Evolutionary conservation across 495 filamentous ascomycete species (phyloP).

Genomic region (Hypomontagnella submonticulosa): DNA sequence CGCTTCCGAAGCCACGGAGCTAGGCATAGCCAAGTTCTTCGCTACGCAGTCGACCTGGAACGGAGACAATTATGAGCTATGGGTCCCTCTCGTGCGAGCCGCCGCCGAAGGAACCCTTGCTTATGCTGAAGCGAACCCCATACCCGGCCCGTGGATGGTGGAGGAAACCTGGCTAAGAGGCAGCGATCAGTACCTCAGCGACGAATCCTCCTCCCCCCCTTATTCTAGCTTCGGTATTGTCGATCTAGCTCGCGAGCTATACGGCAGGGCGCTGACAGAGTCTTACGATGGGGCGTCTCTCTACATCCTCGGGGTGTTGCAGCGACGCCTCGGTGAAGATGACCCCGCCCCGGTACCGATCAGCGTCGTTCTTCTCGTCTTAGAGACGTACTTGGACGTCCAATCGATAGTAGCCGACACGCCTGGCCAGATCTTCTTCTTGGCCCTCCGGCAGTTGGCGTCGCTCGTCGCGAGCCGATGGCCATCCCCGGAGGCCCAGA

Average conservation of each 20-base stretch:
- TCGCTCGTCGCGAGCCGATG: neutral
- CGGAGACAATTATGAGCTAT: neutral
- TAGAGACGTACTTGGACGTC: neutral
- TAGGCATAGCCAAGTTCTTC: neutral
- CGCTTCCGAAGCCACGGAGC: no score
- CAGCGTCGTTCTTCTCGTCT: neutral
- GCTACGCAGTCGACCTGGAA: neutral
- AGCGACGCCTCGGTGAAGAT: neutral
- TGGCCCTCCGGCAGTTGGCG: neutral
- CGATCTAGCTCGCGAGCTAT: neutral
- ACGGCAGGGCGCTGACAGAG: neutral
- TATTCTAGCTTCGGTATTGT: no score
- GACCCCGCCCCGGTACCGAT: neutral
- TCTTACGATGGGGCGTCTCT: neutral
- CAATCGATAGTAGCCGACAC: neutral
- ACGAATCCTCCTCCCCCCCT: neutral
- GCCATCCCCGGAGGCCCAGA: neutral
- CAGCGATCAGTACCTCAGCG: neutral
- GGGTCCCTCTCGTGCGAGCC: neutral
- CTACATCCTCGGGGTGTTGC: neutral
- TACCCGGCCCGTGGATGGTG: neutral
- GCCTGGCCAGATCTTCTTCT: neutral
- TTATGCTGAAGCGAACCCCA: neutral
- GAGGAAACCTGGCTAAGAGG: neutral
- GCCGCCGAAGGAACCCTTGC: no score